Evolutionary conservation across 1,284 basidiomycete genomes (phyloP).

Genomic region (Athelia psychrophila): DNA sequence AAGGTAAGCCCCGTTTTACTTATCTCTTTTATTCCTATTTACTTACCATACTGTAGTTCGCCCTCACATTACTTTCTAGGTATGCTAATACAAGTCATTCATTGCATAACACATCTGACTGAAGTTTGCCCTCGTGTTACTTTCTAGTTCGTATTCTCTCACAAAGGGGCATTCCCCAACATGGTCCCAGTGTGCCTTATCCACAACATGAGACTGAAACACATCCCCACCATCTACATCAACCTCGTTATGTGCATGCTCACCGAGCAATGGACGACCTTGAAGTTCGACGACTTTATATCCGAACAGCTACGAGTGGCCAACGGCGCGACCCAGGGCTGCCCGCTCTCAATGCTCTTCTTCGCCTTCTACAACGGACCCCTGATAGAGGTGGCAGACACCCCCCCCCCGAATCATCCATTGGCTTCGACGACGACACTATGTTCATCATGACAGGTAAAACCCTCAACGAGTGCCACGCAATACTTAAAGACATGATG

Average conservation of each 20-base stretch:
- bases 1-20: no score
- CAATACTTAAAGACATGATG: conserved; percentile 16
- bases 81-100: no score
- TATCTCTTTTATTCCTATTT: no score
- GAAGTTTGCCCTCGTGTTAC: no score
- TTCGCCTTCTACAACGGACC: conserved; percentile 32
- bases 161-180: conserved; percentile 37
- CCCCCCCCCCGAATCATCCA: conserved; percentile 12
- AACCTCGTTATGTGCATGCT: conserved; percentile 21
- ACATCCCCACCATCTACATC: conserved; percentile 22
- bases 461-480: conserved; percentile 11
- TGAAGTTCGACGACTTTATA: conserved; percentile 27
- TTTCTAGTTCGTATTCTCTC: no score
- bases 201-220: conserved; percentile 26
- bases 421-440: conserved; percentile 28
- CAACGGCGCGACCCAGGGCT: conserved; percentile 31
- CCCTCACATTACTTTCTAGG: no score
- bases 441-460: conserved; percentile 11
- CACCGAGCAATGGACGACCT: conserved; percentile 14
- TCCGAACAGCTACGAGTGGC: conserved; percentile 19
- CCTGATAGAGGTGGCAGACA: conserved; percentile 17
- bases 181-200: conserved; percentile 23
- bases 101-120: no score
- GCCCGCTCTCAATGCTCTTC: conserved; percentile 26
- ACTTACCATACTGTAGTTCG: no score